Evolutionary conservation across 495 filamentous ascomycete species (phyloP).

Genomic region (Cercophora scortea): DNA sequence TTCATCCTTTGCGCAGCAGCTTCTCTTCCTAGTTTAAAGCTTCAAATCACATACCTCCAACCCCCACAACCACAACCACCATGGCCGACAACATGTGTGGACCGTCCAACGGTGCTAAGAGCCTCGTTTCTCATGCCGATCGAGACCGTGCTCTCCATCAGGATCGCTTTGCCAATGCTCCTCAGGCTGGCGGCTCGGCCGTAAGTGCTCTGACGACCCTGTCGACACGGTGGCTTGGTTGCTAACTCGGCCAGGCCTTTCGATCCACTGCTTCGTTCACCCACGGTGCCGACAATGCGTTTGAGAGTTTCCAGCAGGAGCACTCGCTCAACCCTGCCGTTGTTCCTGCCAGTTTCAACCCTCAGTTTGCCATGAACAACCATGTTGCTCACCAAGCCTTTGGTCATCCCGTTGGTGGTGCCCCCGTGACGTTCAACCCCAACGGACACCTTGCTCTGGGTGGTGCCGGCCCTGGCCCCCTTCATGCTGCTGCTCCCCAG

Average conservation of each 20-base stretch:
- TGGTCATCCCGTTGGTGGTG: not conserved
- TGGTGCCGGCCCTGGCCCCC: not conserved
- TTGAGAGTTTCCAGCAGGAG: constrained; percentile 15
- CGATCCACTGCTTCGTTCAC: constrained; percentile 11
- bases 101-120: constrained; percentile 81
- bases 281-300: constrained; percentile 10
- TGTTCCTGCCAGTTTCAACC: not conserved
- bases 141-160: constrained; percentile 78
- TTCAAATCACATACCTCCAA: too few species aligned
- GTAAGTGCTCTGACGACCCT: constrained; percentile 5
- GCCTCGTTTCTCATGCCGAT: constrained; percentile 71
- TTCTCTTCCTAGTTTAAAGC: too few species aligned
- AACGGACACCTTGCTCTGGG: not conserved
- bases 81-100: constrained; percentile 86
- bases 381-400: not conserved
- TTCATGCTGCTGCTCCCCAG: not conserved
- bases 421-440: not conserved
- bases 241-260: constrained; percentile 17
- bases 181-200: constrained; percentile 10
- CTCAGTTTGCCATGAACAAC: constrained; percentile 4
- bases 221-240: not conserved
- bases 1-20: too few species aligned
- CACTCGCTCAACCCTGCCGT: constrained; percentile 1
- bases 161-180: constrained; percentile 47
- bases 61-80: not conserved